phyloP scores from a whole-genome alignment of 2,329 filamentous ascomycete genomes.

The Fusarium sp. region DNA sequence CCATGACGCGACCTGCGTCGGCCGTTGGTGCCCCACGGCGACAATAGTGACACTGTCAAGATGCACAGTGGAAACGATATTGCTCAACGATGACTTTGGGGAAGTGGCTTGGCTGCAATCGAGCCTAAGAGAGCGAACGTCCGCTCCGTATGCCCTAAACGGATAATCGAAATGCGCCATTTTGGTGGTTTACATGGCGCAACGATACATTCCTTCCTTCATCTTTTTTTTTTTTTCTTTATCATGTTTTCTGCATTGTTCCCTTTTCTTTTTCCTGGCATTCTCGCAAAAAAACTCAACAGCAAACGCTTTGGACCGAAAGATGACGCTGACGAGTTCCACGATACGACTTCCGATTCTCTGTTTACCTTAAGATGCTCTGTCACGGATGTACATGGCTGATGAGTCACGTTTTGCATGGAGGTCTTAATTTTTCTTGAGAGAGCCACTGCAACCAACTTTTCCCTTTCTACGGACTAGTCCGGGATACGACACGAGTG shows the following conservation, averaged over 20 bases:
- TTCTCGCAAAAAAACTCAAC: slow-evolving; percentile 43
- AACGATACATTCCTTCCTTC: slow-evolving; percentile 36
- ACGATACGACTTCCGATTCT: slow-evolving; percentile 49
- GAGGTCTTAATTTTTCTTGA: slow-evolving; percentile 48
- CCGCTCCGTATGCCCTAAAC: slow-evolving; percentile 3
- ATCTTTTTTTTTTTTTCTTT: slow-evolving; percentile 29
- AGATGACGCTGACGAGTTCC: slow-evolving; percentile 49
- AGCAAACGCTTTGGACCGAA: slow-evolving; percentile 40
- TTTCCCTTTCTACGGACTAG: slow-evolving; percentile 39
- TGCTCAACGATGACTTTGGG: not conserved
- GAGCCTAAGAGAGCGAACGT: slow-evolving; percentile 5
- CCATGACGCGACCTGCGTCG: slow-evolving; percentile 58
- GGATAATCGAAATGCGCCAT: slow-evolving; percentile 18
- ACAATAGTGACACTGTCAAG: slow-evolving; percentile 45
- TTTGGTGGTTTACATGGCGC: slow-evolving; percentile 6
- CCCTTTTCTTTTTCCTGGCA: slow-evolving; percentile 36
- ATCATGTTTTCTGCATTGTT: slow-evolving; percentile 32
- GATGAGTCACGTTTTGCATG: slow-evolving; percentile 56
- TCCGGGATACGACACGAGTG: slow-evolving; percentile 46
- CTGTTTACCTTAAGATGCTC: slow-evolving; percentile 47
- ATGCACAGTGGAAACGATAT: not conserved
- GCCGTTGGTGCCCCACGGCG: slow-evolving; percentile 54
- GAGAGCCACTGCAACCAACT: slow-evolving; percentile 37
- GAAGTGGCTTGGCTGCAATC: slow-evolving; percentile 12
- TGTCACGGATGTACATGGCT: slow-evolving; percentile 54